Conservation (phyloP, 169 alveolate species). For the Plasmodium sp. region DNA sequence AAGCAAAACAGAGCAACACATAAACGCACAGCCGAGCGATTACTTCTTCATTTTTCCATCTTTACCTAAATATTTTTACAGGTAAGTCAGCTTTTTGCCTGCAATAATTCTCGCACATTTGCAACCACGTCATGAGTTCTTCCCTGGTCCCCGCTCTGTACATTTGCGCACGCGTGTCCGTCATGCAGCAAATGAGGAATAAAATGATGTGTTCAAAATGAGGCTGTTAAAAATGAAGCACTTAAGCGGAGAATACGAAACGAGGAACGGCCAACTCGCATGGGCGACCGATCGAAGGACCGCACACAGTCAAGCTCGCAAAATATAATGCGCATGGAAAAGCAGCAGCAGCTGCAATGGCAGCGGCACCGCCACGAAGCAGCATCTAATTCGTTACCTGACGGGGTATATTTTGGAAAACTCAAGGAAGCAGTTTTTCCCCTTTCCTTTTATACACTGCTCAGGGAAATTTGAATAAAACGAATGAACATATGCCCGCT, state of each 20-base stretch:
- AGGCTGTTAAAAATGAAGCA: background rate
- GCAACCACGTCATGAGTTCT: conserved; percentile 74
- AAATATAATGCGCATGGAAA: background rate
- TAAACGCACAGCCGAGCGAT: background rate
- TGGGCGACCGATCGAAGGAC: background rate
- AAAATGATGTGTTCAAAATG: background rate
- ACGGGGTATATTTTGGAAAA: conserved; percentile 52
- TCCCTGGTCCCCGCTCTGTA: conserved; percentile 51
- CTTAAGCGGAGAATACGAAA: background rate
- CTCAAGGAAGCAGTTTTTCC: conserved; percentile 62
- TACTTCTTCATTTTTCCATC: background rate
- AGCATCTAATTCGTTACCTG: conserved; percentile 13
- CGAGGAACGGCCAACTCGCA: background rate
- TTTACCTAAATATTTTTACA: conserved; percentile 67
- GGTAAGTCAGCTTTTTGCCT: conserved; percentile 73
- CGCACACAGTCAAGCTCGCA: background rate
- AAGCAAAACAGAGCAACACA: background rate
- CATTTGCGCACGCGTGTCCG: background rate
- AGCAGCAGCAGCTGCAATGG: background rate
- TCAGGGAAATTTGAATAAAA: conserved; percentile 74
- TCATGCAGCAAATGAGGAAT: background rate
- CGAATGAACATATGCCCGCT: conserved; percentile 45
- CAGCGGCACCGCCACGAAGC: background rate
- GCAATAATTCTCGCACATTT: conserved; percentile 75
- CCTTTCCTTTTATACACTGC: conserved; percentile 71